Evolutionary conservation across 768 basidiomycete species (phyloP), one percentile per base, ranked within the genome.

Genomic region (Tylopilus rubrobrunneus): DNA sequence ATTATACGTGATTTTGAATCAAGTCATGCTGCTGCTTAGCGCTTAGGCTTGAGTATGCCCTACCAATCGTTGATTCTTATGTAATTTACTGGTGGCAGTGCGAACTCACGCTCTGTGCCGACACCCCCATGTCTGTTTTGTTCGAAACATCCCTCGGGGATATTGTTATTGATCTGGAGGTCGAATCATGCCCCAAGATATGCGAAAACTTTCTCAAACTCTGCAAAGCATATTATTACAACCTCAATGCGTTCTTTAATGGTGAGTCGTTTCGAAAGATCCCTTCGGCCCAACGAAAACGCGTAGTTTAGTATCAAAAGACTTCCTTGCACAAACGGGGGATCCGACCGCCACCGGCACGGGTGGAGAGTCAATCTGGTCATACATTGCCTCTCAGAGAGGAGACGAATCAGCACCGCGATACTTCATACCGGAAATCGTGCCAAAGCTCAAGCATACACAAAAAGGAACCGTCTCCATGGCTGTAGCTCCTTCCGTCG

Each of bases 121-220:
- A 39, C 17, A 19, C 37, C 23, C 15, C 34, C 45, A 97, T 98
- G 97, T 98, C 95, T 54, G 92, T 98, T 39, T 80, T 99, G 53
- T 81, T 98, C 59, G 97, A 98, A 77, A 99, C 97, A 5, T 98
- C 94, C 21, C 75, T 98, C 1, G 97, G 97, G 53, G 97, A 99
- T 73, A 79, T 99, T 52, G 92, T 98, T 55, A 92, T 98, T 64
- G 97, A 98, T 72, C 78, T 99, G 40, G 92, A 98, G 70, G 86
- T 90, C 28, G 92, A 94, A 8, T 76, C 77, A 37, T 98, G 95
- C 71, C 97, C 97, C 2, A 86, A 83, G 71, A 90, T 86, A 49
- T 94, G 89, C 73, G 85, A 92, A 70, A 99, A 98, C 77, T 98
- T 98, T 66, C 81, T 99, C 52, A 99, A 99, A 71, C 78, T 99